Percentiles rank a stretch among this genome's conserved stretches.
phyloP scores from a whole-genome alignment of 1,284 basidiomycete species.

The Cutaneotrichosporon sp. region DNA sequence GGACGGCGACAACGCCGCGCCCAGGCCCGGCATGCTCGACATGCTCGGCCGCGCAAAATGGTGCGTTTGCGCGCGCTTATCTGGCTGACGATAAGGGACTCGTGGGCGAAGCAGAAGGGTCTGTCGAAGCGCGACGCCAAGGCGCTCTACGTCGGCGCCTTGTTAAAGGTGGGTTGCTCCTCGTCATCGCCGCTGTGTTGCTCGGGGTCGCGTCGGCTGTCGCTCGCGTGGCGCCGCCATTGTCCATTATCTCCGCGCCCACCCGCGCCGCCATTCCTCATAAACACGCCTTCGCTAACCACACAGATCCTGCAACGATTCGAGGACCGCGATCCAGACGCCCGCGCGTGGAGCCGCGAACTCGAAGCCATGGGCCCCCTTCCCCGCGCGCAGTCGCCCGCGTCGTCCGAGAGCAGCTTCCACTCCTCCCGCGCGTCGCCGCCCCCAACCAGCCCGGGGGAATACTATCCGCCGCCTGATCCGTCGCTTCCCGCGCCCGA shows the following conservation, averaged over 20 bases:
- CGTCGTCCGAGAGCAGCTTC: constrained; percentile 48
- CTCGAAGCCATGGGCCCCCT: constrained; percentile 75
- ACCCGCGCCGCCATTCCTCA: not conserved
- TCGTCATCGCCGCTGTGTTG: not conserved
- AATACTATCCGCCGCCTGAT: constrained; percentile 41
- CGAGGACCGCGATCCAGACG: constrained; percentile 69
- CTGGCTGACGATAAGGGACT: constrained; percentile 67
- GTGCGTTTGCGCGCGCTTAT: constrained; percentile 54
- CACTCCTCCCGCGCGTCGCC: constrained; percentile 46
- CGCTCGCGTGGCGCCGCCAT: not conserved
- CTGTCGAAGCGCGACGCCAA: constrained; percentile 78
- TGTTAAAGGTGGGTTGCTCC: constrained; percentile 67
- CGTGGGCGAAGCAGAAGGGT: constrained; percentile 89
- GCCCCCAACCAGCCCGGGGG: constrained; percentile 15
- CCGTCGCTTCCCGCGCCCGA: constrained; percentile 46
- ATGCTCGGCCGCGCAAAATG: constrained; percentile 94
- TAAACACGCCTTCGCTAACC: no score
- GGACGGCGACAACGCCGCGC: constrained; percentile 43
- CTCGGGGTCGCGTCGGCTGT: not conserved
- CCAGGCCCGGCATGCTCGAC: constrained; percentile 56
- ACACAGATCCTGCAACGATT: constrained; percentile 24
- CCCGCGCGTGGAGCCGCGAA: constrained; percentile 77
- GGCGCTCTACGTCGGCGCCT: constrained; percentile 82
- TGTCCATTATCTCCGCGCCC: not conserved
- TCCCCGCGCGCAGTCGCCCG: constrained; percentile 30